Evolutionary conservation across 2,329 filamentous ascomycete species (phyloP), one percentile per base, ranked within the genome.

Genomic region (Colletotrichum sp.): DNA sequence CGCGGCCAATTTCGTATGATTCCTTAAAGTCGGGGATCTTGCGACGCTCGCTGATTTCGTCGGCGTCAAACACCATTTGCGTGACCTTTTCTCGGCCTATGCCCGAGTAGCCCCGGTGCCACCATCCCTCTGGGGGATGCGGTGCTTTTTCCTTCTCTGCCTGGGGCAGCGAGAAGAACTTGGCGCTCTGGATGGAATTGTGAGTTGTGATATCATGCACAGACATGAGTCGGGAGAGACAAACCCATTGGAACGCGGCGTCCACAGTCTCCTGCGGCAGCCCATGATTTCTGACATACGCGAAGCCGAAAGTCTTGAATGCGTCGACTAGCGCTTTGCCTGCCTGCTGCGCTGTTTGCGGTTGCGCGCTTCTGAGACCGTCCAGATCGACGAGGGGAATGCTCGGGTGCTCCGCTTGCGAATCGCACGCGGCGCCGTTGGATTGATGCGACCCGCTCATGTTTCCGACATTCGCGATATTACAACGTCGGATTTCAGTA

Each of bases 1-100:
- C 39, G 75, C 83, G n/a, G 6, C 86, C 86, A 18, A 86, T 82
- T 69, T 87, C 86, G 59, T 85, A 83, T 1, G 84, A 84, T 79
- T 88, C 86, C 76, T 86, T 86, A 34, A 83, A 82, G 74, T 86
- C 84, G 6, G 84, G 84, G 13, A 80, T 79, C 72, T 80, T 79
- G 64, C 82, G 79, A 67, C 78, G 70, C 21, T 78, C 67, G 21
- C 76, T 76, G 18, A 80, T 78, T 44, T 79, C 81, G 30, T 82
- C 81, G 34, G 82, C 78, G 65, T 82, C 83, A 15, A 81, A 84
- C 1, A 83, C 81, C 21, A 84, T 80, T 55, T 82, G 84, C 26
- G 81, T 81, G 4, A 85, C 79, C 68, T 84, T 85, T 77, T 85
- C 84, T 60, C 81, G 82, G 65, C 81, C 84, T 57, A 82, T 80